These are phyloP conservation scores for Fusarium sambucinum DNA, from an alignment of 2,329 filamentous ascomycete genomes.

Conservation along the genomic window DNA sequence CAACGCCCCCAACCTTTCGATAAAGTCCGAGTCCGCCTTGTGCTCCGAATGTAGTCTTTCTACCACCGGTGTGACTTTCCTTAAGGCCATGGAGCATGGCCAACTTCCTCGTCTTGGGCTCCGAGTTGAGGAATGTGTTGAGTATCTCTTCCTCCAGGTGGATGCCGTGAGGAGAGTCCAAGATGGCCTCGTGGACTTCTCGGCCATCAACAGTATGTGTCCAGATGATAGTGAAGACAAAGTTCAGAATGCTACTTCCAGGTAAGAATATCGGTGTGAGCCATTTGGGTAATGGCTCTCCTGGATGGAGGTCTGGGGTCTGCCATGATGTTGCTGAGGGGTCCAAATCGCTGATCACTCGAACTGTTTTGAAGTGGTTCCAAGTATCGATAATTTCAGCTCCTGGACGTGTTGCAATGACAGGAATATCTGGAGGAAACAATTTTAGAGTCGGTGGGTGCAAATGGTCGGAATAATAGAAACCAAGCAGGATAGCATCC, in stretches of 20 bases:
- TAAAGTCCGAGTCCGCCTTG: constrained; percentile 38
- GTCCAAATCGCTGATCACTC: constrained; percentile 22
- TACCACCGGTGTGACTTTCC: constrained; percentile 28
- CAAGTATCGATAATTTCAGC: constrained; percentile 23
- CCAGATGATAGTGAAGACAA: constrained; percentile 40
- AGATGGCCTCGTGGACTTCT: constrained; percentile 39
- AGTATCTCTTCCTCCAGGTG: constrained; percentile 31
- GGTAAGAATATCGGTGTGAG: constrained; percentile 37
- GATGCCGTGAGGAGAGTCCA: constrained; percentile 41
- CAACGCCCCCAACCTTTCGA: constrained; percentile 36
- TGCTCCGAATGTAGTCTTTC: constrained; percentile 25
- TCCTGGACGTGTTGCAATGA: constrained; percentile 36
- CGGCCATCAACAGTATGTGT: constrained; percentile 20
- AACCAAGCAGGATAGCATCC: constrained; percentile 43
- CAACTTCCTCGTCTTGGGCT: constrained; percentile 40
- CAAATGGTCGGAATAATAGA: constrained; percentile 38
- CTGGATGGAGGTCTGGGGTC: constrained; percentile 35
- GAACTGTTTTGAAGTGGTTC: constrained; percentile 41
- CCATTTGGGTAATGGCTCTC: constrained; percentile 40
- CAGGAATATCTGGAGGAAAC: constrained; percentile 36
- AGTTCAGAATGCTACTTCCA: constrained; percentile 37
- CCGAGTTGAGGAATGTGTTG: constrained; percentile 36
- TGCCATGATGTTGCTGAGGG: constrained; percentile 24
- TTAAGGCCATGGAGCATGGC: constrained; percentile 46
- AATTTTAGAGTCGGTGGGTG: constrained; percentile 36